Conservation (phyloP, 192 early-diverging fungal genomes). For the Haplosporangium gracile region DNA sequence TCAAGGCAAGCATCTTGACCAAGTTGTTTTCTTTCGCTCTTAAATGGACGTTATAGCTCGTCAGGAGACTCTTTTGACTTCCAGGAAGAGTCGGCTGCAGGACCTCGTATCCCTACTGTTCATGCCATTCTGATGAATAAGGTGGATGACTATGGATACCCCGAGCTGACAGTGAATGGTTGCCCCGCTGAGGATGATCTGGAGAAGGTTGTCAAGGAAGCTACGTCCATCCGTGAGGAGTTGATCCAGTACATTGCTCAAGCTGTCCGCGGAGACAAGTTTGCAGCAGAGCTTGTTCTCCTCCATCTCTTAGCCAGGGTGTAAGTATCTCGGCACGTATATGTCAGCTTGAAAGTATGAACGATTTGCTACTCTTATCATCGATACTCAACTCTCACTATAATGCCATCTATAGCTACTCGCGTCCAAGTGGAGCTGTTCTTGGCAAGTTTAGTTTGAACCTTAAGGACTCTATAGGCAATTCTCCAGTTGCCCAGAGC, state of each 20-base stretch:
- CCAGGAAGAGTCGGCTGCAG: constrained; percentile 32
- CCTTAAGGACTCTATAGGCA: constrained; percentile 60
- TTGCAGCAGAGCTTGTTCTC: constrained; percentile 78
- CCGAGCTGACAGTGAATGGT: constrained; percentile 38
- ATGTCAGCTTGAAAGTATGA: background rate
- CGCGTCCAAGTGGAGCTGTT: constrained; percentile 59
- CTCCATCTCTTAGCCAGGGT: constrained; percentile 76
- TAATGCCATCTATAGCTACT: constrained; percentile 46
- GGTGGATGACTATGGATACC: constrained; percentile 53
- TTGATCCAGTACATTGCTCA: constrained; percentile 70
- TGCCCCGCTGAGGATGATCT: constrained; percentile 16
- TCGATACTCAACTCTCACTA: background rate
- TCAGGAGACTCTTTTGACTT: constrained; percentile 48
- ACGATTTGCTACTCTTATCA: background rate
- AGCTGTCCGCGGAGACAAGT: constrained; percentile 70
- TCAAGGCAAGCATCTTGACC: background rate
- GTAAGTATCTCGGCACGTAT: constrained; percentile 44
- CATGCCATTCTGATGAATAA: constrained; percentile 66
- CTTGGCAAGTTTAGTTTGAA: constrained; percentile 81
- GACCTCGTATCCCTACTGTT: constrained; percentile 55
- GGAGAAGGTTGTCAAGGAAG: constrained; percentile 8
- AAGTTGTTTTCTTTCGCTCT: background rate
- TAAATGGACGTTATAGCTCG: constrained; percentile 3
- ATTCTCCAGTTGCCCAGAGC: constrained; percentile 7
- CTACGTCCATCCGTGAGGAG: constrained; percentile 43